A percentile compares a stretch with the other conserved stretches of the same genome.
These are phyloP conservation scores for Lichenothelia convexa DNA, from an alignment of 495 filamentous ascomycete species.

Conservation along the genomic window DNA sequence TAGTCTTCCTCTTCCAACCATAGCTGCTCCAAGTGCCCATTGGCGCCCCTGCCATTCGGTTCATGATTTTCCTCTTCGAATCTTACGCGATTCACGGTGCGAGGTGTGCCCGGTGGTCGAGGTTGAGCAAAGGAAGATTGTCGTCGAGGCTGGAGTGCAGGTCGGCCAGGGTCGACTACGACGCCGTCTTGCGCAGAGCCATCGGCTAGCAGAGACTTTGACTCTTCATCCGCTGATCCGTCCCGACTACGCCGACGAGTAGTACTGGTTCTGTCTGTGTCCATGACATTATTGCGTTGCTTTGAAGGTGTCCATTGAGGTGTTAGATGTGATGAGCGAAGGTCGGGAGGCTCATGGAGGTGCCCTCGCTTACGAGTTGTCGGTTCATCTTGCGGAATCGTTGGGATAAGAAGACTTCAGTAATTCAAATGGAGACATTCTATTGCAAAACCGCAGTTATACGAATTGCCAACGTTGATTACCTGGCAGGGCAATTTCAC, in stretches of 20 bases:
- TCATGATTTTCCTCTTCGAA: slow-evolving; percentile 50
- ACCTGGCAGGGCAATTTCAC: too few species aligned
- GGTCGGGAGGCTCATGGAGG: too few species aligned
- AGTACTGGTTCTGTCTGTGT: slow-evolving; percentile 1
- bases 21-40: slow-evolving; percentile 32
- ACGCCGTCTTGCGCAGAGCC: not conserved
- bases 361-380: too few species aligned
- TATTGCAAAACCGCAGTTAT: too few species aligned
- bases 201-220: not conserved
- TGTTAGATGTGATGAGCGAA: too few species aligned
- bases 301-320: not conserved
- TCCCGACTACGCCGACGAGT: not conserved
- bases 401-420: too few species aligned
- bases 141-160: slow-evolving; percentile 2
- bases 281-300: slow-evolving; percentile 4
- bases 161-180: not conserved
- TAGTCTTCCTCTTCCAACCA: slow-evolving; percentile 44
- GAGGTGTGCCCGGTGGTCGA: slow-evolving; percentile 34
- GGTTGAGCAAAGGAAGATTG: slow-evolving; percentile 23
- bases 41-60: slow-evolving; percentile 15
- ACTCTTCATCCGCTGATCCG: slow-evolving; percentile 1
- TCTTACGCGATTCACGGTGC: slow-evolving; percentile 70
- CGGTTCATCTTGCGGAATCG: too few species aligned
- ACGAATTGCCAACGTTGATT: too few species aligned
- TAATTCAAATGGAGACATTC: too few species aligned